Conservation (phyloP, 140 eudicot species). For the Ambrosia hybrid region DNA sequence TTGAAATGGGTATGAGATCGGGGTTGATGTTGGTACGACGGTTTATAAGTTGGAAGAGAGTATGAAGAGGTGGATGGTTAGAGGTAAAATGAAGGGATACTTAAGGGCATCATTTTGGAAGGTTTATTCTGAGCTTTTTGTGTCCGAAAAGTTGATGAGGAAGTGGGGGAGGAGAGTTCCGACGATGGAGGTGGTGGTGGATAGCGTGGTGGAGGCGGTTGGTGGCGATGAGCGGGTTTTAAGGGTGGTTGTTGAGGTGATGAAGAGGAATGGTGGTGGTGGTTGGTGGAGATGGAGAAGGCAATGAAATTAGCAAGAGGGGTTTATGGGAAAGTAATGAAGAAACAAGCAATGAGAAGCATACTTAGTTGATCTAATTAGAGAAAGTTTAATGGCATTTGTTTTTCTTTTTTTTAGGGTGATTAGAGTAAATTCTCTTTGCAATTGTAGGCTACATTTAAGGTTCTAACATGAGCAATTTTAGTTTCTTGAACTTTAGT, state of each 20-base stretch:
- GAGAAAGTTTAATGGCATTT: conserved; percentile 14
- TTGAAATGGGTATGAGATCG: conserved; percentile 62
- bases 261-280: conserved; percentile 56
- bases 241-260: conserved; percentile 57
- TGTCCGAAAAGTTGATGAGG: conserved; percentile 73
- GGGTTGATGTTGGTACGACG: conserved; percentile 63
- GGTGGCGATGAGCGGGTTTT: conserved; percentile 83
- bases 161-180: conserved; percentile 84
- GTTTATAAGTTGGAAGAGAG: conserved; percentile 73
- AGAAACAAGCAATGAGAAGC: conserved; percentile 77
- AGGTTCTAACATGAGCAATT: conserved; percentile 10
- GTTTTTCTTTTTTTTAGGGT: conserved; percentile 10
- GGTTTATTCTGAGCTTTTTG: conserved; percentile 61
- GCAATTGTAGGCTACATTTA: conserved; percentile 24
- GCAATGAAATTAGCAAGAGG: conserved; percentile 86
- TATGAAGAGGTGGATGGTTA: conserved; percentile 74
- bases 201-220: conserved; percentile 75
- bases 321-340: conserved; percentile 80
- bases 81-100: conserved; percentile 79
- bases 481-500: background rate
- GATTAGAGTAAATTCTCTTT: conserved; percentile 27
- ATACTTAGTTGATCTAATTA: conserved; percentile 47
- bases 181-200: conserved; percentile 58
- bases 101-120: conserved; percentile 90
- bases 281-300: conserved; percentile 73